phyloP scores from a whole-genome alignment of 2,329 filamentous ascomycete species.

The Xylariaceae sp. region DNA sequence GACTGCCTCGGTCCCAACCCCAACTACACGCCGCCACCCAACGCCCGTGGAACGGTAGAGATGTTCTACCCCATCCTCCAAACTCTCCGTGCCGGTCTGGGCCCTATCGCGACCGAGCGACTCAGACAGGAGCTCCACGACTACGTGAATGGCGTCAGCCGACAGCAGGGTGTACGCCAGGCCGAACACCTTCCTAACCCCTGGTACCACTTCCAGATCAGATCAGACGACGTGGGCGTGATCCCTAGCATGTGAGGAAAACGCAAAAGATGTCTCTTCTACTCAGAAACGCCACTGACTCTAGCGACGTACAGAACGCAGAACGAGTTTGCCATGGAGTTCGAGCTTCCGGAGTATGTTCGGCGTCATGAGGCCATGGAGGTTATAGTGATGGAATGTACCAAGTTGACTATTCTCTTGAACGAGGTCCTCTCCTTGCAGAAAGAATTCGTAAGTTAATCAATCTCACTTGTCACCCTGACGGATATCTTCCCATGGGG shows the following conservation, averaged over 20 bases:
- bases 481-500: no score
- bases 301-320: no score
- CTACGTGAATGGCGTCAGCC: constrained; percentile 26
- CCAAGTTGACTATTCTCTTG: constrained; percentile 24
- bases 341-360: constrained; percentile 26
- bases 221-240: constrained; percentile 27
- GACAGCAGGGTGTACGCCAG: constrained; percentile 27
- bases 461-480: no score
- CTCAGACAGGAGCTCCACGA: constrained; percentile 26
- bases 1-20: constrained; percentile 25
- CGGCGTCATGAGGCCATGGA: constrained; percentile 28
- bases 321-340: constrained; percentile 30
- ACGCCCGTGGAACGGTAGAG: constrained; percentile 21
- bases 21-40: constrained; percentile 20
- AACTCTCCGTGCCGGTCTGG: constrained; percentile 23
- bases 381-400: constrained; percentile 25
- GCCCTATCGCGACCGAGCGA: constrained; percentile 20
- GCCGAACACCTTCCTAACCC: constrained; percentile 23
- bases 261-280: no score
- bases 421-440: constrained; percentile 30
- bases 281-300: no score
- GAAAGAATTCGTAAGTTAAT: constrained; percentile 30
- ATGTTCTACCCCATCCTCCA: constrained; percentile 28
- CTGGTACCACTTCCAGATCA: constrained; percentile 28
- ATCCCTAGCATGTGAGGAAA: constrained; percentile 30